Evolutionary conservation across 2,329 filamentous ascomycete genomes (phyloP).

Genomic region (Ascochyta clinopodiicola): DNA sequence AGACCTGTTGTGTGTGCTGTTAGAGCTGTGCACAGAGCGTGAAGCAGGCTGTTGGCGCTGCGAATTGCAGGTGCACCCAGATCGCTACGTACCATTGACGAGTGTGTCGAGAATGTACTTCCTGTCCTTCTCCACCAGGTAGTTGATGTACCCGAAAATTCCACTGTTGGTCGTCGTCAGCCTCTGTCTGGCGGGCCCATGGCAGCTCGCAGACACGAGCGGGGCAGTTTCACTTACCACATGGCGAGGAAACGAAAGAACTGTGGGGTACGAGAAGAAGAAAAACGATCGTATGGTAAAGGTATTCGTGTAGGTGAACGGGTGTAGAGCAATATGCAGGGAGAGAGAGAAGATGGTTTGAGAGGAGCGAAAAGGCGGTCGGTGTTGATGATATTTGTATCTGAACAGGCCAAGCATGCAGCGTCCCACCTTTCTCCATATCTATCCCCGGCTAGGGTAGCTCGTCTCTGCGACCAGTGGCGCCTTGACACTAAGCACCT

Average conservation of each 20-base stretch:
- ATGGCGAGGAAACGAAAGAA: slow-evolving; percentile 43
- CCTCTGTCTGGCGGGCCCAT: slow-evolving; percentile 11
- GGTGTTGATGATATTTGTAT: slow-evolving; percentile 48
- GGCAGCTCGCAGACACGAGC: slow-evolving; percentile 14
- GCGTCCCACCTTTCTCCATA: slow-evolving; percentile 36
- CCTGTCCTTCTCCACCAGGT: slow-evolving; percentile 97
- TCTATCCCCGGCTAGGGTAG: slow-evolving; percentile 33
- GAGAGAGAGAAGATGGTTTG: slow-evolving; percentile 28
- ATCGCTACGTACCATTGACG: slow-evolving; percentile 77
- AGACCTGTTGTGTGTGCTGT: slow-evolving; percentile 67
- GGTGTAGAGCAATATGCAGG: slow-evolving; percentile 22
- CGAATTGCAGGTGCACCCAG: slow-evolving; percentile 2
- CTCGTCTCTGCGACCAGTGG: slow-evolving; percentile 33
- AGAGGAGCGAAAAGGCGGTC: slow-evolving; percentile 45
- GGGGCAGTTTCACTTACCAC: slow-evolving; percentile 46
- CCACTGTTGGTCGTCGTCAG: slow-evolving; percentile 64
- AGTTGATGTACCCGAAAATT: slow-evolving; percentile 99
- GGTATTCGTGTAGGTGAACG: slow-evolving; percentile 21
- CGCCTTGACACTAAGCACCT: slow-evolving; percentile 24
- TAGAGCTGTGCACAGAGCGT: slow-evolving; percentile 24
- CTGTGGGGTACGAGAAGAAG: slow-evolving; percentile 27
- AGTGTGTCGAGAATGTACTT: slow-evolving; percentile 95
- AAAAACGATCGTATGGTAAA: slow-evolving; percentile 43
- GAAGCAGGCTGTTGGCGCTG: slow-evolving; percentile 4
- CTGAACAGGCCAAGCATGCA: slow-evolving; percentile 35